Evolutionary conservation across 2,329 filamentous ascomycete species (phyloP).

Genomic region (Trichoderma sp.): DNA sequence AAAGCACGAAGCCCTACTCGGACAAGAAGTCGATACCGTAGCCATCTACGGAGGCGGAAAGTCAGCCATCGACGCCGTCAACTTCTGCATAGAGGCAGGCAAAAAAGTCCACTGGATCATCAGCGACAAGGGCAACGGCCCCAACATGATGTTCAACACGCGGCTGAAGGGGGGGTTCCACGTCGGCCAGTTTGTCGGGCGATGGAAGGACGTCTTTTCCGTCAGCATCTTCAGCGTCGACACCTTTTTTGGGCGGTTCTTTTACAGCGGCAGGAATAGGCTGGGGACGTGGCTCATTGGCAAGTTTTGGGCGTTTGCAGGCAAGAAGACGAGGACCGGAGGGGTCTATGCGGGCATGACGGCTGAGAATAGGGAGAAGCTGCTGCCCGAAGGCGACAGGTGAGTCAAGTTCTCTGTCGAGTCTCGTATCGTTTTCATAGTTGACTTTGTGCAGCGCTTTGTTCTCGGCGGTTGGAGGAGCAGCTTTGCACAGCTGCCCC

Average conservation of each 20-base stretch:
- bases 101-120: constrained; percentile 16
- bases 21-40: not conserved
- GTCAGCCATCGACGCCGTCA: constrained; percentile 10
- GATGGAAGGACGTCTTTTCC: constrained; percentile 17
- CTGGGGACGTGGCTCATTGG: constrained; percentile 13
- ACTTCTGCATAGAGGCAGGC: constrained; percentile 13
- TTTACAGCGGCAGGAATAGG: constrained; percentile 8
- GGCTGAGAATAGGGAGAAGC: not conserved
- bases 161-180: constrained; percentile 8
- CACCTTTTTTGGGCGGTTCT: constrained; percentile 2
- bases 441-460: not conserved
- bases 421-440: no score
- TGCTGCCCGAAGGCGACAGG: not conserved
- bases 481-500: constrained; percentile 14
- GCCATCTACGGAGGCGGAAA: constrained; percentile 13
- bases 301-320: constrained; percentile 13
- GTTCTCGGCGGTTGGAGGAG: constrained; percentile 1
- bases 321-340: not conserved
- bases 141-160: constrained; percentile 6
- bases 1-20: not conserved
- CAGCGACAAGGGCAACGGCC: constrained; percentile 12
- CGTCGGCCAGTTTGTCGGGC: constrained; percentile 8
- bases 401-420: not conserved
- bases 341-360: constrained; percentile 8
- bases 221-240: constrained; percentile 10